Evolutionary conservation across 2,329 filamentous ascomycete species (phyloP).

Genomic region (Fusarium fracticaudum): DNA sequence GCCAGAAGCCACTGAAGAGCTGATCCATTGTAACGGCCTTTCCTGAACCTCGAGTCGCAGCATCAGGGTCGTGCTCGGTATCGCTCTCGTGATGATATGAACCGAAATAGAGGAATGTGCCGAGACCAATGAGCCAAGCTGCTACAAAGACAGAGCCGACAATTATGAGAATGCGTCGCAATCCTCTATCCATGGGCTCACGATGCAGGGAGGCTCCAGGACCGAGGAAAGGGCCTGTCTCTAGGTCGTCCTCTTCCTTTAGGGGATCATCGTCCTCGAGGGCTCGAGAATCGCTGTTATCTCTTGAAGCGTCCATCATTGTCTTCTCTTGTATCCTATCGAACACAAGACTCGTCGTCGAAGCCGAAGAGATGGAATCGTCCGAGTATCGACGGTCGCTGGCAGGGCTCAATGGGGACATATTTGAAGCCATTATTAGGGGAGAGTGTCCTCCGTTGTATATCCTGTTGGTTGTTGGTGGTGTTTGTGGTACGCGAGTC

Average conservation of each 20-base stretch:
- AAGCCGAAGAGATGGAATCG: slow-evolving; percentile 78
- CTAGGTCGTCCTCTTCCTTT: slow-evolving; percentile 54
- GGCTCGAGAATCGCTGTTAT: slow-evolving; percentile 46
- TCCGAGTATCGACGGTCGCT: slow-evolving; percentile 50
- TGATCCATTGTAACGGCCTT: slow-evolving; percentile 80
- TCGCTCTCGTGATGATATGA: slow-evolving; percentile 71
- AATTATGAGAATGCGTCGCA: slow-evolving; percentile 71
- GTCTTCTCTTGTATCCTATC: slow-evolving; percentile 74
- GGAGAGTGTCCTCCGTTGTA: slow-evolving; percentile 5
- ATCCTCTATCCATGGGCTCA: slow-evolving; percentile 71
- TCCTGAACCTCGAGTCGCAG: slow-evolving; percentile 70
- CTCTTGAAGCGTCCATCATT: slow-evolving; percentile 46
- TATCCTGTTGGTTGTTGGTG: background rate
- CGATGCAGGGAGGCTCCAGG: slow-evolving; percentile 50
- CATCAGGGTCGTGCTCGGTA: slow-evolving; percentile 74
- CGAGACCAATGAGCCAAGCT: slow-evolving; percentile 75
- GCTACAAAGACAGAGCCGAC: slow-evolving; percentile 68
- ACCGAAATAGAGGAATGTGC: slow-evolving; percentile 72
- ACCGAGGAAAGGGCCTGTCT: slow-evolving; percentile 63
- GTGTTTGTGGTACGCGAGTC: slow-evolving; percentile 11
- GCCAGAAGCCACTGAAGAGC: slow-evolving; percentile 73
- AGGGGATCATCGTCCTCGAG: slow-evolving; percentile 57
- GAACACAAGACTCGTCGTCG: slow-evolving; percentile 84
- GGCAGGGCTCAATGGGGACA: slow-evolving; percentile 23
- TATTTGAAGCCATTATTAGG: slow-evolving; percentile 28